phyloP scores from a whole-genome alignment of 805 yeast species.

The Starmerella powellii region DNA sequence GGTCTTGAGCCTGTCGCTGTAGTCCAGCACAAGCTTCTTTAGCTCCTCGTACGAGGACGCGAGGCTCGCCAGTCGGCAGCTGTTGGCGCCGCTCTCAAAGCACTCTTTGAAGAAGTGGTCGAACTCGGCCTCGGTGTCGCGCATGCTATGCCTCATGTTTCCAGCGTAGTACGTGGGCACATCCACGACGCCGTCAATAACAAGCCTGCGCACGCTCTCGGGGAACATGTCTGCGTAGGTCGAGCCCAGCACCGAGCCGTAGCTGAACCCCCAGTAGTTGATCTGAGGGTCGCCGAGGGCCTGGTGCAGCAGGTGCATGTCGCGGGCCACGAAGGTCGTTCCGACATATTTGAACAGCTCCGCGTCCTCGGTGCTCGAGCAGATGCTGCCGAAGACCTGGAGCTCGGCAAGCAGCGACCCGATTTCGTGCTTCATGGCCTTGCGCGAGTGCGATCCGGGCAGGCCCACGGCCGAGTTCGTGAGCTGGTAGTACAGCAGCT shows the following conservation, averaged over 20 bases:
- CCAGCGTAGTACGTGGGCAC: conserved; percentile 19
- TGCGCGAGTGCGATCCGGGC: conserved; percentile 5
- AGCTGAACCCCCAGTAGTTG: conserved; percentile 25
- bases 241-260: conserved; percentile 20
- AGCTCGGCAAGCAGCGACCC: conserved; percentile 14
- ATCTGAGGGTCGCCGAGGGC: conserved; percentile 22
- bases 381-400: conserved; percentile 13
- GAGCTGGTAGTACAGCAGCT: neutral
- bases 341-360: conserved; percentile 13
- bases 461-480: conserved; percentile 3
- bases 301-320: conserved; percentile 20
- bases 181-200: conserved; percentile 22
- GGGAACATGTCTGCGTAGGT: conserved; percentile 24
- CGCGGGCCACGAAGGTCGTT: conserved; percentile 22
- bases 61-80: conserved; percentile 3
- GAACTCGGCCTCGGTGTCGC: conserved; percentile 15
- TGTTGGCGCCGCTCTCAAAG: conserved; percentile 1
- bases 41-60: conserved; percentile 4
- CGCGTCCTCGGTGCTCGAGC: conserved; percentile 12
- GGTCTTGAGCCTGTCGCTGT: conserved; percentile 8
- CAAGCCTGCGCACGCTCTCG: conserved; percentile 15
- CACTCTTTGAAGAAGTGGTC: conserved; percentile 13
- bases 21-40: conserved; percentile 1
- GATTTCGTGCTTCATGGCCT: conserved; percentile 5
- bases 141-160: conserved; percentile 13